A percentile compares a stretch with the other conserved stretches of the same genome.
These are phyloP conservation scores for Rhexocercosporidium sp. DNA, from an alignment of 2,329 filamentous ascomycete genomes.

Conservation along the genomic window DNA sequence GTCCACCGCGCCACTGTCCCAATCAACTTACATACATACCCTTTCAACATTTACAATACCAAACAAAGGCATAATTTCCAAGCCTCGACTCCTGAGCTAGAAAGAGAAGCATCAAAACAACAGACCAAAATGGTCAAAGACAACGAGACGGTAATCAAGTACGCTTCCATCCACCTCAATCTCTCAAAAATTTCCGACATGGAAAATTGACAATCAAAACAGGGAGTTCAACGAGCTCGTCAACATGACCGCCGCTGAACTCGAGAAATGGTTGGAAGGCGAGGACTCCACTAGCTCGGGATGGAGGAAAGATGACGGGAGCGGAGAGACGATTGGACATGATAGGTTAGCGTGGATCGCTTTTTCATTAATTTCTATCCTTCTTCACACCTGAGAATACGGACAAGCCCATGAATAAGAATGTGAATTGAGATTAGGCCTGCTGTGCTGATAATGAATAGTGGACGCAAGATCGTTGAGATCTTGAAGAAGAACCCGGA, in stretches of 20 bases:
- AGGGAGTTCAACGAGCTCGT: conserved; percentile 70
- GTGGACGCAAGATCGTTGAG: conserved; percentile 65
- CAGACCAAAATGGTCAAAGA: conserved; percentile 58
- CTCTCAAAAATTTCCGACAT: neutral
- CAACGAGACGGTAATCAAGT: conserved; percentile 55
- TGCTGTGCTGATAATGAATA: conserved; percentile 42
- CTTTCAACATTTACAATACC: too few relatives aligned
- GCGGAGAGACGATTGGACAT: conserved; percentile 67
- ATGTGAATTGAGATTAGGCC: too few relatives aligned
- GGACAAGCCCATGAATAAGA: too few relatives aligned
- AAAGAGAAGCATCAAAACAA: too few relatives aligned
- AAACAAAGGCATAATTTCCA: too few relatives aligned
- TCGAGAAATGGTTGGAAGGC: conserved; percentile 65
- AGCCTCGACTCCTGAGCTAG: too few relatives aligned
- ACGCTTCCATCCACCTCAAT: conserved; percentile 15
- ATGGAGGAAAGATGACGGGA: conserved; percentile 62
- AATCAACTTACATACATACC: too few relatives aligned
- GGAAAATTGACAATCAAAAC: conserved; percentile 23
- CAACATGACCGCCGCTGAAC: conserved; percentile 67
- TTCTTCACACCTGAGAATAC: too few relatives aligned
- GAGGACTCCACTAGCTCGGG: conserved; percentile 63
- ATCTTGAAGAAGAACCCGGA: conserved; percentile 67
- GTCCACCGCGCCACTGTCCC: too few relatives aligned
- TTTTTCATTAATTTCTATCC: too few relatives aligned
- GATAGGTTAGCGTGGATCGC: too few relatives aligned